Percentiles rank a stretch among this genome's conserved stretches.
Conservation (phyloP, 129 eudicot genomes). For the Sambucus nigra region DNA sequence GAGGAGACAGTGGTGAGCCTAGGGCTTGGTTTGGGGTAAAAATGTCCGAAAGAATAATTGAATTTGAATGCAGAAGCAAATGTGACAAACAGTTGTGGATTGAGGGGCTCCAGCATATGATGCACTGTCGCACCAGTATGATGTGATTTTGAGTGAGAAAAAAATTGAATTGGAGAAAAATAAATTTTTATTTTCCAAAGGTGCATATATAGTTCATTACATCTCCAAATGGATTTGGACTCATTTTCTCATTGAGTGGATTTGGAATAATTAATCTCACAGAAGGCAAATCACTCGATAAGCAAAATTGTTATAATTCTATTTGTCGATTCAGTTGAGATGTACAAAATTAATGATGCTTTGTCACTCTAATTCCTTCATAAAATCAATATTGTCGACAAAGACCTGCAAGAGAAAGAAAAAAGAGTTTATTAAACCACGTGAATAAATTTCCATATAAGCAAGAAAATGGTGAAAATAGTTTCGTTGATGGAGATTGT, state of each 20-base stretch:
- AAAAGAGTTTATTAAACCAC: neutral
- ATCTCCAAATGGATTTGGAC: neutral
- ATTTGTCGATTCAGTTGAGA: conserved; percentile 1
- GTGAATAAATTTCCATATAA: neutral
- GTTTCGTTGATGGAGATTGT: too few relatives aligned
- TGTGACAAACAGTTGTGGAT: conserved; percentile 68
- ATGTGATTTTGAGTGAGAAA: conserved; percentile 23
- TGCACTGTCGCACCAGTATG: conserved; percentile 48
- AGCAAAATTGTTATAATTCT: conserved; percentile 4
- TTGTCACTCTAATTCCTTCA: conserved; percentile 50
- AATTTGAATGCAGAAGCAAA: conserved; percentile 69
- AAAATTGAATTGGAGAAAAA: too few relatives aligned
- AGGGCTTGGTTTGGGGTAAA: conserved; percentile 63
- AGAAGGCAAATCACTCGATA: neutral
- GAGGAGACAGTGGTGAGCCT: conserved; percentile 32
- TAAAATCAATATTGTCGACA: conserved; percentile 49
- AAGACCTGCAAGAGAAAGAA: conserved; percentile 36
- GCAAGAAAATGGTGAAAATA: neutral
- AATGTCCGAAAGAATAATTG: conserved; percentile 54
- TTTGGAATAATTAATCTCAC: neutral
- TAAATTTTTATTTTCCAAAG: neutral
- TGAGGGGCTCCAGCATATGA: conserved; percentile 64
- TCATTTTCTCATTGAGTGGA: conserved; percentile 1
- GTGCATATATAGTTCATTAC: too few relatives aligned
- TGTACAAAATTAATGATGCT: conserved; percentile 9